phyloP scores from a whole-genome alignment of 805 yeast species.

The Pichia phayaonensis region DNA sequence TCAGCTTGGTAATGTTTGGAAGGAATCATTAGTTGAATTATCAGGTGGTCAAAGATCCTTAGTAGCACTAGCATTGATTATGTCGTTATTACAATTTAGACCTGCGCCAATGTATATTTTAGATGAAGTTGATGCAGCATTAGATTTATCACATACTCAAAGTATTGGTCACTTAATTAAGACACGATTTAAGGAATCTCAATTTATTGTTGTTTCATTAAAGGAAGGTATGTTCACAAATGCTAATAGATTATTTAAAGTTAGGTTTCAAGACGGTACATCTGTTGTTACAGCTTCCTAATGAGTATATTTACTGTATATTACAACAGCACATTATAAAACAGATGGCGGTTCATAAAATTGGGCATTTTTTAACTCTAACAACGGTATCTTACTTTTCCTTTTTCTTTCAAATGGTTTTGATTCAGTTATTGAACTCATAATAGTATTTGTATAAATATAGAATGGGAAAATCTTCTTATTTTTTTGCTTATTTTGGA shows the following conservation, averaged over 20 bases:
- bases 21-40: constrained; percentile 86
- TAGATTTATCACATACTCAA: constrained; percentile 94
- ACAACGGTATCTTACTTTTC: not conserved
- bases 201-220: constrained; percentile 91
- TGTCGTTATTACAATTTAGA: constrained; percentile 87
- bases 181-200: constrained; percentile 91
- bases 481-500: not conserved
- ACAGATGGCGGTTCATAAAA: not conserved
- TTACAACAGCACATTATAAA: no score
- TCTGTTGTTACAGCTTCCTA: constrained; percentile 73
- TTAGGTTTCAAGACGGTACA: constrained; percentile 94
- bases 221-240: constrained; percentile 98
- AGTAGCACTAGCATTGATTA: constrained; percentile 83
- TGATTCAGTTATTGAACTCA: not conserved
- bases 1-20: constrained; percentile 88
- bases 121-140: constrained; percentile 98
- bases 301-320: constrained; percentile 21
- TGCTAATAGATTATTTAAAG: constrained; percentile 89
- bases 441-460: not conserved
- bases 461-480: not conserved
- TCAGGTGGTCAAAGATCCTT: constrained; percentile 97
- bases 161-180: constrained; percentile 95
- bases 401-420: not conserved
- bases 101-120: constrained; percentile 98
- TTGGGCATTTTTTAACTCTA: not conserved